Evolutionary conservation across 371 early-diverging fungal species (phyloP), one percentile per base, ranked within the genome.

Genomic region (Lichtheimia corymbifera): DNA sequence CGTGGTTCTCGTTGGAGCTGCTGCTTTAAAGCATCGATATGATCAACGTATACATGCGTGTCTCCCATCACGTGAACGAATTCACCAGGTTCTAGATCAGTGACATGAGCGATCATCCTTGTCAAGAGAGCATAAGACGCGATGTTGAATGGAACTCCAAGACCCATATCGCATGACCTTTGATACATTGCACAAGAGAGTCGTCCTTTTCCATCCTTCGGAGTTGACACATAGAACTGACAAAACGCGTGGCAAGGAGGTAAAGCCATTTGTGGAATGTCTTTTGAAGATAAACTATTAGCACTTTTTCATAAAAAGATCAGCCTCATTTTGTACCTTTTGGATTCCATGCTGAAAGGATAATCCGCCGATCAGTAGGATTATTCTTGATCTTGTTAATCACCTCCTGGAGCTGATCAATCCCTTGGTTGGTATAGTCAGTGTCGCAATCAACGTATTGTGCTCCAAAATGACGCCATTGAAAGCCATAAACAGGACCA

Each of bases 391-490:
- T 92, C 61, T 87, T 91, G 53, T 93, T 82, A 58, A 99, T 94
- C n/a, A 98, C 94, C 53, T 92, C 84, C 15, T 78, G 79, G 4
- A 99, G 78, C 70, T 99, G 99, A 67, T 99, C 99, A 7, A 97
- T 86, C 7, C 99, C 99, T 71, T 94, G 77, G 4, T 95, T 95
- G 0, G 90, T 83, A 64, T 99, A 99, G 66, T 96, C 93, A 1
- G 88, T 86, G 64, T 95, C 89, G 41, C 91, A 92, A 53, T 90
- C 92, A 25, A 76, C 67, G 70, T 99, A 99, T 59, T 89, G 76
- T 0, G 99, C 99, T 0, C 99, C 99, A 84, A 98, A 99, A 72
- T 99, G 98, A 44, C 99, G 83, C 99, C 99, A 99, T 72, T 99
- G 99, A 75, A 97, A 99, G 7, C 99, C 99, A 67, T 99, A 99